These are phyloP conservation scores for Mallotus japonicus DNA, from an alignment of 441 rosid genomes.

Conservation along the genomic window DNA sequence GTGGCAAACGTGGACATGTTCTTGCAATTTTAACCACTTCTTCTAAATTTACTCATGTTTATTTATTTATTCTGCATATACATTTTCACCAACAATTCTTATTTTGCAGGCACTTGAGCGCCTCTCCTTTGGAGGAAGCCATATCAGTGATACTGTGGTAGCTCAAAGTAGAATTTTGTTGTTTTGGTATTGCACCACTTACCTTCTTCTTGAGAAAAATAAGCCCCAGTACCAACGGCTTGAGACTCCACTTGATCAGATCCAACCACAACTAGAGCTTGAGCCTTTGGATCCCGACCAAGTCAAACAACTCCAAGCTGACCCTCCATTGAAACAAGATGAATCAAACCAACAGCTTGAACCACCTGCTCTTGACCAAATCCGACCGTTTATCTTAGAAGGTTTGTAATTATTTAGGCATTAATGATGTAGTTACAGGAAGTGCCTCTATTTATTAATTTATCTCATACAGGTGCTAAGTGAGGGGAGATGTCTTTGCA, in stretches of 20 bases:
- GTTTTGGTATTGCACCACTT: slow-evolving; percentile 86
- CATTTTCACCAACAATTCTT: neutral
- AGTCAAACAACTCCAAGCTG: slow-evolving; percentile 27
- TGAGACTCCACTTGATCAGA: slow-evolving; percentile 41
- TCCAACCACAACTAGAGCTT: slow-evolving; percentile 34
- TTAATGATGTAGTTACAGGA: slow-evolving; percentile 33
- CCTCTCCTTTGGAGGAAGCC: slow-evolving; percentile 71
- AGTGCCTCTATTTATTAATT: slow-evolving; percentile 38
- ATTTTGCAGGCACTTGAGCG: slow-evolving; percentile 77
- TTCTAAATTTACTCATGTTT: neutral
- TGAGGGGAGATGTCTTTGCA: slow-evolving; percentile 48
- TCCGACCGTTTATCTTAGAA: slow-evolving; percentile 76
- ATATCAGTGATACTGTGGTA: slow-evolving; percentile 59
- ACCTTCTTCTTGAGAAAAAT: slow-evolving; percentile 78
- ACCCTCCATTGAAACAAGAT: slow-evolving; percentile 32
- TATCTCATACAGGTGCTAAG: slow-evolving; percentile 69
- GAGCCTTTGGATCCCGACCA: slow-evolving; percentile 43
- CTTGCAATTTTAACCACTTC: neutral
- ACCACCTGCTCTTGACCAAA: slow-evolving; percentile 41
- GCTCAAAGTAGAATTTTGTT: slow-evolving; percentile 78
- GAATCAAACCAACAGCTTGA: slow-evolving; percentile 45
- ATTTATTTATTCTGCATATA: neutral
- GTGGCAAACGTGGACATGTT: neutral
- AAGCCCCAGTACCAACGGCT: slow-evolving; percentile 82
- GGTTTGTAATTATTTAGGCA: slow-evolving; percentile 76